Evolutionary conservation across 352 stramenopile species (phyloP).

Genomic region (Halophytophthora polymorphica): DNA sequence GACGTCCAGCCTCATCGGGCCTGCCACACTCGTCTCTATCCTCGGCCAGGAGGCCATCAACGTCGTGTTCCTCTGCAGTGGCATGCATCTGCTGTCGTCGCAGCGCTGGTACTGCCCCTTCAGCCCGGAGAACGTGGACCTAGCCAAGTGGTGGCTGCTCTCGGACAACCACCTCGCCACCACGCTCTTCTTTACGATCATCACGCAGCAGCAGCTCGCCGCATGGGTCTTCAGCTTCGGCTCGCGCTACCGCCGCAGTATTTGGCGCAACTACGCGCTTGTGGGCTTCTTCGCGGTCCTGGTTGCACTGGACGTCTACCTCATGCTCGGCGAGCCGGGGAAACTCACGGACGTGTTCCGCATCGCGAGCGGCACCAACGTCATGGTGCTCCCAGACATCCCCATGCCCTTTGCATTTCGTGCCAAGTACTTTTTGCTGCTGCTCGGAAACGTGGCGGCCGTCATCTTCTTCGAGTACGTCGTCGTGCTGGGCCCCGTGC

Average conservation of each 20-base stretch:
- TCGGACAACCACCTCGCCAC: slow-evolving; percentile 42
- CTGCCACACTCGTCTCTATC: slow-evolving; percentile 37
- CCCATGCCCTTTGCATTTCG: slow-evolving; percentile 42
- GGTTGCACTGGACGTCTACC: slow-evolving; percentile 20
- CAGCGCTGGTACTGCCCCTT: slow-evolving; percentile 46
- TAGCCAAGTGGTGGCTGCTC: slow-evolving; percentile 48
- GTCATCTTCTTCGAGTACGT: slow-evolving; percentile 41
- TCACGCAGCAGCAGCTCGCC: slow-evolving; percentile 23
- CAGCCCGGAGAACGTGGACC: slow-evolving; percentile 30
- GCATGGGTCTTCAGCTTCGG: slow-evolving; percentile 35
- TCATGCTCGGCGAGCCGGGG: slow-evolving; percentile 27
- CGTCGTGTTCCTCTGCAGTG: slow-evolving; percentile 36
- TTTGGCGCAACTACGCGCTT: slow-evolving; percentile 34
- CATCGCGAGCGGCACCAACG: slow-evolving; percentile 43
- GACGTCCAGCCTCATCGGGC: slow-evolving; percentile 62
- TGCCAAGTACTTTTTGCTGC: slow-evolving; percentile 30
- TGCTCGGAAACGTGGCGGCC: slow-evolving; percentile 29
- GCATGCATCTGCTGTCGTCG: slow-evolving; percentile 27
- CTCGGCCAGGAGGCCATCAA: slow-evolving; percentile 55
- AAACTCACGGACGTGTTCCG: slow-evolving; percentile 37
- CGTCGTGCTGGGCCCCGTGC: slow-evolving; percentile 39
- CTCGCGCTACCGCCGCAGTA: slow-evolving; percentile 28
- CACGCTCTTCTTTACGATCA: slow-evolving; percentile 27
- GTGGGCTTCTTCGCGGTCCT: slow-evolving; percentile 18
- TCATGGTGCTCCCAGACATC: slow-evolving; percentile 48